phyloP scores from a whole-genome alignment of 176 grass and related monocot genomes.

The Thinopyrum elongatum region DNA sequence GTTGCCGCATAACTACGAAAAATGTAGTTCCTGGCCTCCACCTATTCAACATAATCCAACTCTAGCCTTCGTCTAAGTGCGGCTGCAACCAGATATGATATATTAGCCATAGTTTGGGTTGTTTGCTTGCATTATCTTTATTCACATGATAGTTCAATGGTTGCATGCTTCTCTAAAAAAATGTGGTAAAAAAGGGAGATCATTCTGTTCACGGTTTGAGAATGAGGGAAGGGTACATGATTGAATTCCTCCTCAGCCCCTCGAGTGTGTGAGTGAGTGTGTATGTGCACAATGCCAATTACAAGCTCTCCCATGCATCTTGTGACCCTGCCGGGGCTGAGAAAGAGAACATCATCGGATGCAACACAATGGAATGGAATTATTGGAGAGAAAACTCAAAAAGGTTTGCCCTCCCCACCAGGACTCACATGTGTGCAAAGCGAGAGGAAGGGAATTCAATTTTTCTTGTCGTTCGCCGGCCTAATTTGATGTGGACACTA shows the following conservation, averaged over 20 bases:
- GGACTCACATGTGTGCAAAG: constrained; percentile 45
- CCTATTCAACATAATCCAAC: background rate
- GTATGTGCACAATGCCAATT: constrained; percentile 27
- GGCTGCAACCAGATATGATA: background rate
- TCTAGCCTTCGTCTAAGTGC: background rate
- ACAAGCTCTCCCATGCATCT: constrained; percentile 47
- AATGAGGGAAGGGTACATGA: constrained; percentile 47
- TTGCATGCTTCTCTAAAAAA: constrained; percentile 5
- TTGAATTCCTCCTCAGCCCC: constrained; percentile 31
- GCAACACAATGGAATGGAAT: constrained; percentile 20
- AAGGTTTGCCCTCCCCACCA: constrained; percentile 32
- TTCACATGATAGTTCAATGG: background rate
- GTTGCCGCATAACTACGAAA: background rate
- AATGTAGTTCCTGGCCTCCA: background rate
- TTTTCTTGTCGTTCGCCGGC: background rate
- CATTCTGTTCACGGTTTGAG: constrained; percentile 63
- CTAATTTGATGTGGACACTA: constrained; percentile 17
- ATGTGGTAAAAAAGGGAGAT: background rate
- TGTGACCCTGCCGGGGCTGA: constrained; percentile 49
- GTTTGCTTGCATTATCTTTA: background rate
- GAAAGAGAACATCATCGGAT: background rate
- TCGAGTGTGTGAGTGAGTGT: constrained; percentile 12
- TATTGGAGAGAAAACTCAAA: constrained; percentile 26
- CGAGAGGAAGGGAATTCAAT: background rate
- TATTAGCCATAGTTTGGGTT: background rate